Evolutionary conservation across 352 stramenopile genomes (phyloP).

Genomic region (Blastocystis sp.): DNA sequence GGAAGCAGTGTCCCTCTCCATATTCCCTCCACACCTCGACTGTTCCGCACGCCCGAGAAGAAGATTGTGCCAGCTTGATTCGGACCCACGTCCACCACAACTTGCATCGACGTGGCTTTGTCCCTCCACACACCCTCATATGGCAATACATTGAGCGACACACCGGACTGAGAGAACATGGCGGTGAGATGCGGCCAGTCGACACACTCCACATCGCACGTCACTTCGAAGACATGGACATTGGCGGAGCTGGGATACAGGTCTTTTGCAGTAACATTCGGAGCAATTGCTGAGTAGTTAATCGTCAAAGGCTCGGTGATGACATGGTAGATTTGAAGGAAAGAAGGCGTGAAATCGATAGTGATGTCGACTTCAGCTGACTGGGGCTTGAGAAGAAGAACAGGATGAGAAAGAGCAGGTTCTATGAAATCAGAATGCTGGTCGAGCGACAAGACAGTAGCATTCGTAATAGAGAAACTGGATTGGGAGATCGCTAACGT

Average conservation of each 20-base stretch:
- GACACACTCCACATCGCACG: background rate
- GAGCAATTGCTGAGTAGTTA: background rate
- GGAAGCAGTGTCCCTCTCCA: background rate
- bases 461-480: background rate
- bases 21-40: background rate
- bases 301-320: background rate
- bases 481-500: background rate
- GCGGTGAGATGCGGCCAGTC: background rate
- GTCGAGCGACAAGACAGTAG: background rate
- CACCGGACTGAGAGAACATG: background rate
- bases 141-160: background rate
- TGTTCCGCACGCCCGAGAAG: background rate
- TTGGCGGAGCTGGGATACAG: background rate
- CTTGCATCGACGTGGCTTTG: background rate
- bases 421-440: background rate
- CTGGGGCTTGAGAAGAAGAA: background rate
- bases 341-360: background rate
- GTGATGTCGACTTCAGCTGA: background rate
- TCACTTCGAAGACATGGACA: background rate
- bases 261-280: background rate
- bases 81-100: background rate
- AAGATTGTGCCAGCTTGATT: background rate
- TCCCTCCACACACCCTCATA: background rate
- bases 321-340: background rate
- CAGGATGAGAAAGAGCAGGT: background rate